Evolutionary conservation across 1,284 basidiomycete genomes (phyloP).

Genomic region (Cystobasidiaceae sp.): DNA sequence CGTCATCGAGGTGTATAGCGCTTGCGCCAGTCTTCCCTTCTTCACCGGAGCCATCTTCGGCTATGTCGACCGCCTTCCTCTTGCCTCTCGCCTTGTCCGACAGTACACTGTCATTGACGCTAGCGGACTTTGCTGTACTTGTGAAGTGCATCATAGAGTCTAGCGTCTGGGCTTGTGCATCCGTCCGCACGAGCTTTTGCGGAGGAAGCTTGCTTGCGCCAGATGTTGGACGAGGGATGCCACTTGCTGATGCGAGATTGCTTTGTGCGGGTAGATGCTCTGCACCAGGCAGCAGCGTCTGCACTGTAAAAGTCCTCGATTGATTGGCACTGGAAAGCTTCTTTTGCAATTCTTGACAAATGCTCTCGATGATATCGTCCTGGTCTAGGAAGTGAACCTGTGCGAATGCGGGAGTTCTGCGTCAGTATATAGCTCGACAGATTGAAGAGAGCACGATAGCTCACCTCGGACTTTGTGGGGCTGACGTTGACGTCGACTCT

Average conservation of each 20-base stretch:
- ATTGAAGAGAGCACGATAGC: no score
- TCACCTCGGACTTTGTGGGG: slow-evolving; percentile 85
- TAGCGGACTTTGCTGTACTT: not conserved
- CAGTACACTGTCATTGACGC: not conserved
- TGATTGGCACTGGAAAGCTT: slow-evolving; percentile 62
- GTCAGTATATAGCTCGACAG: no score
- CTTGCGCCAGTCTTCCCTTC: slow-evolving; percentile 28
- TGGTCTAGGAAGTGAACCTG: slow-evolving; percentile 70
- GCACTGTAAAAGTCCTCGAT: slow-evolving; percentile 71
- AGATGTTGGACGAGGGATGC: slow-evolving; percentile 5
- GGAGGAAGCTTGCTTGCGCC: slow-evolving; percentile 52
- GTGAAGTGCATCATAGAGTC: slow-evolving; percentile 73
- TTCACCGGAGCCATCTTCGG: slow-evolving; percentile 38
- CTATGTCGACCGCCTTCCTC: slow-evolving; percentile 36
- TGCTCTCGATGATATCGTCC: slow-evolving; percentile 73
- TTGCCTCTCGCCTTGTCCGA: slow-evolving; percentile 26
- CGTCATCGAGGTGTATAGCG: no score
- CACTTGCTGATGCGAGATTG: not conserved
- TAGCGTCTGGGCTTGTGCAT: slow-evolving; percentile 76
- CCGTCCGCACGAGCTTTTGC: slow-evolving; percentile 89
- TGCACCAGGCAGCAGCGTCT: slow-evolving; percentile 52
- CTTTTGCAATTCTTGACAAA: slow-evolving; percentile 68
- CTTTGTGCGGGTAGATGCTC: slow-evolving; percentile 1
- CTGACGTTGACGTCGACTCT: slow-evolving; percentile 97
- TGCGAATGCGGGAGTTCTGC: no score